Evolutionary conservation across 1,284 basidiomycete species (phyloP).

Genomic region (Boletus sp.): DNA sequence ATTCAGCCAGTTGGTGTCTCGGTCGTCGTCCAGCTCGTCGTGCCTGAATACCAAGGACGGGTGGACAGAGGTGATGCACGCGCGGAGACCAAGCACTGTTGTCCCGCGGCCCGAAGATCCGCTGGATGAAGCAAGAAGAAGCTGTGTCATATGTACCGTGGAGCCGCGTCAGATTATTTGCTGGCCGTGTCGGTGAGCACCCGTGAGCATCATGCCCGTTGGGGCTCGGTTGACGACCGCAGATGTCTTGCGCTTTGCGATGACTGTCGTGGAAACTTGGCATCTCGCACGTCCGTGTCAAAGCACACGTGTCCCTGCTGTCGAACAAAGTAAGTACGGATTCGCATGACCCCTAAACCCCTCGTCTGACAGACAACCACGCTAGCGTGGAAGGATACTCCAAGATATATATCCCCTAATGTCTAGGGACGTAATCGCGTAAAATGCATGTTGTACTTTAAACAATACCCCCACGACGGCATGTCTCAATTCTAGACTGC

Average conservation of each 20-base stretch:
- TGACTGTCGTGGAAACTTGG: slow-evolving; percentile 65
- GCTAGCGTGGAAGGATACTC: slow-evolving; percentile 70
- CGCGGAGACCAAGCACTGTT: slow-evolving; percentile 19
- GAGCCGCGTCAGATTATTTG: slow-evolving; percentile 68
- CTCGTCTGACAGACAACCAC: slow-evolving; percentile 11
- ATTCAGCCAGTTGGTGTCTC: slow-evolving; percentile 37
- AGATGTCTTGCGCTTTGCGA: slow-evolving; percentile 74
- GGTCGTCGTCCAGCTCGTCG: slow-evolving; percentile 2
- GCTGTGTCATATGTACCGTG: slow-evolving; percentile 71
- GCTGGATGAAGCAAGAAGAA: slow-evolving; percentile 38
- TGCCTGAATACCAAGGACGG: slow-evolving; percentile 17
- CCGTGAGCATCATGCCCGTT: background rate
- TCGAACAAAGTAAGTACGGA: slow-evolving; percentile 51
- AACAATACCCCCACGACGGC: slow-evolving; percentile 10
- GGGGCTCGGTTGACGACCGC: slow-evolving; percentile 10
- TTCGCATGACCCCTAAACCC: background rate
- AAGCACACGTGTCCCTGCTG: slow-evolving; percentile 76
- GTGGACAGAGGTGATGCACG: slow-evolving; percentile 25
- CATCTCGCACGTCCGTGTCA: slow-evolving; percentile 55
- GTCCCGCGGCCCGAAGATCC: slow-evolving; percentile 20
- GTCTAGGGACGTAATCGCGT: background rate
- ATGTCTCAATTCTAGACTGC: slow-evolving; percentile 7
- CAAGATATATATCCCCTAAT: slow-evolving; percentile 58
- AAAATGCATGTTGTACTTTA: slow-evolving; percentile 1
- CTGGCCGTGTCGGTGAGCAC: slow-evolving; percentile 71